Evolutionary conservation across 805 yeast genomes (phyloP).

Genomic region (Candida pseudoglaebosa): DNA sequence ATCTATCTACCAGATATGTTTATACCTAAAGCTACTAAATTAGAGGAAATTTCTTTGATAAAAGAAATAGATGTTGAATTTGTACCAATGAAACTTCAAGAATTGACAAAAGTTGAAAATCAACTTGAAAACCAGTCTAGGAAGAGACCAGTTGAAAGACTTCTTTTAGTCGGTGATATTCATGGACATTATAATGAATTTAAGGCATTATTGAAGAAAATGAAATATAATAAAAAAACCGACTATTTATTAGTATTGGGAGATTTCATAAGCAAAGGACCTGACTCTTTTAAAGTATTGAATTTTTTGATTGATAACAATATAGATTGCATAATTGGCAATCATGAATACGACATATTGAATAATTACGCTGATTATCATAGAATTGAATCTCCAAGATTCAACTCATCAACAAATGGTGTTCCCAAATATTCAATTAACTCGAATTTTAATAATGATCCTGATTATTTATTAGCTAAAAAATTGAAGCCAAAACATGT

Average conservation of each 20-base stretch:
- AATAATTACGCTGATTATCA: conserved; percentile 61
- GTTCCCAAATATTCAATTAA: background rate
- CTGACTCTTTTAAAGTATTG: conserved; percentile 64
- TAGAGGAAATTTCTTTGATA: conserved; percentile 23
- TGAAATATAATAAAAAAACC: conserved; percentile 39
- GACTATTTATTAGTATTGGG: conserved; percentile 75
- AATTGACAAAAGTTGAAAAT: background rate
- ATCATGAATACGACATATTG: conserved; percentile 77
- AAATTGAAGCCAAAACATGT: conserved; percentile 58
- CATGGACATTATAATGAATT: conserved; percentile 73
- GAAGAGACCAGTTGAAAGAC: conserved; percentile 32
- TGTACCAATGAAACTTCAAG: conserved; percentile 17
- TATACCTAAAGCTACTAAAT: conserved; percentile 28
- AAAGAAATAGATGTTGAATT: conserved; percentile 21
- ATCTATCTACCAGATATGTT: conserved; percentile 29
- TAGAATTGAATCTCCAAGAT: conserved; percentile 36
- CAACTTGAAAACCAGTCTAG: background rate
- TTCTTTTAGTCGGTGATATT: conserved; percentile 79
- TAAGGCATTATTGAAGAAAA: conserved; percentile 46
- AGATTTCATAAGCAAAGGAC: conserved; percentile 84
- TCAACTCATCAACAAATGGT: conserved; percentile 5
- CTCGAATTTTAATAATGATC: conserved; percentile 26
- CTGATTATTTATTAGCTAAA: conserved; percentile 46
- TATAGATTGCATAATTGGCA: conserved; percentile 78
- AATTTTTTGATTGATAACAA: conserved; percentile 56